A percentile compares a stretch with the other conserved stretches of the same genome.
Conservation (phyloP, 2,329 filamentous ascomycete genomes). For the Phialophora tarda region DNA sequence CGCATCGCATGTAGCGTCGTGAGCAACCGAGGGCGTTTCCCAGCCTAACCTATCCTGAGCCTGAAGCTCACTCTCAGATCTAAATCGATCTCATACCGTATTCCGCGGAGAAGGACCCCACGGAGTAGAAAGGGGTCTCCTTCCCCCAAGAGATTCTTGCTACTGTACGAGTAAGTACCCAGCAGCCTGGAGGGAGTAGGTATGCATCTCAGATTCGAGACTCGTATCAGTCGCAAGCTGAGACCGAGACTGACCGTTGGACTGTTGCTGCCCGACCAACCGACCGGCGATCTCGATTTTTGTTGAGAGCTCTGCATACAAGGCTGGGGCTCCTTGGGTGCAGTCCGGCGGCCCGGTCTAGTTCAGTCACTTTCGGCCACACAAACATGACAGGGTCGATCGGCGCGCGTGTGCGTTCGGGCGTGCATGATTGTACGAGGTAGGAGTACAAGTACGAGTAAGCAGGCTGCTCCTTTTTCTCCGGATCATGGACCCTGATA, state of each 20-base stretch:
- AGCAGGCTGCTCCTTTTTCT: not conserved
- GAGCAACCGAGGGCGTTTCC: not conserved
- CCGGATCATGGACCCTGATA: not conserved
- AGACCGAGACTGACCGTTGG: not conserved
- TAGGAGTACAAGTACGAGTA: too few relatives aligned
- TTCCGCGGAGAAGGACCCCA: not conserved
- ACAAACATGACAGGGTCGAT: too few relatives aligned
- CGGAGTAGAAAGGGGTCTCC: not conserved
- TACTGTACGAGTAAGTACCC: not conserved
- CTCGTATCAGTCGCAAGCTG: too few relatives aligned
- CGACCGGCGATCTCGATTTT: not conserved
- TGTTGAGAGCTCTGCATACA: not conserved
- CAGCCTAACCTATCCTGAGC: not conserved
- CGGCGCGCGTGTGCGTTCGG: not conserved
- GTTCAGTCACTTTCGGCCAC: too few relatives aligned
- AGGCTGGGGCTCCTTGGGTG: not conserved
- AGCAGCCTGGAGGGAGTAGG: not conserved
- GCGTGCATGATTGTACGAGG: not conserved
- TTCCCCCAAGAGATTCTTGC: not conserved
- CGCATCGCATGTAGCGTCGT: not conserved
- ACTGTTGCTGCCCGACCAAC: not conserved
- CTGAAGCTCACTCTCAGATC: not conserved
- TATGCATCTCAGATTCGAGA: not conserved
- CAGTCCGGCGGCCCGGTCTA: too few relatives aligned
- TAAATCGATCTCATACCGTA: not conserved